A percentile compares a stretch with the other conserved stretches of the same genome.
These are phyloP conservation scores for Aspergillus japonicus DNA, from an alignment of 2,329 filamentous ascomycete species.

Conservation along the genomic window DNA sequence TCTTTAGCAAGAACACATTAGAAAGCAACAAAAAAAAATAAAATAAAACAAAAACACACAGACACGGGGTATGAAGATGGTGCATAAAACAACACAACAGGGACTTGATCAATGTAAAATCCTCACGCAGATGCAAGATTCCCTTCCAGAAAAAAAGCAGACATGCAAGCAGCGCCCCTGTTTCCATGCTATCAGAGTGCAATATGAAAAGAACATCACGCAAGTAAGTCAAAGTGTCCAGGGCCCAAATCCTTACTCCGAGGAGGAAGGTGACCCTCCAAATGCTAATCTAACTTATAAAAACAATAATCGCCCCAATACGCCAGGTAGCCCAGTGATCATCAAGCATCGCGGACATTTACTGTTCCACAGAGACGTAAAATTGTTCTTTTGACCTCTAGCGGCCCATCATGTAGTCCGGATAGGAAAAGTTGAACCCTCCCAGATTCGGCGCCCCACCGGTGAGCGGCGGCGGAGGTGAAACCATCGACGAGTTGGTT, in stretches of 20 bases:
- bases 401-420: conserved; percentile 51
- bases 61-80: conserved; percentile 36
- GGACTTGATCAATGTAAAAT: conserved; percentile 14
- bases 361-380: conserved; percentile 29
- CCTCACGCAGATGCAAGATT: conserved; percentile 30
- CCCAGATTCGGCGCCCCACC: conserved; percentile 34
- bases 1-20: conserved; percentile 13
- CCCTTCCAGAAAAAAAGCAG: conserved; percentile 26
- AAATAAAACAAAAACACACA: conserved; percentile 20
- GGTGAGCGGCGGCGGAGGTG: conserved; percentile 29
- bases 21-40: background rate
- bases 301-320: conserved; percentile 36
- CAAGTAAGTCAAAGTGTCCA: conserved; percentile 31
- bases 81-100: conserved; percentile 22
- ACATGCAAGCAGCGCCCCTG: conserved; percentile 33
- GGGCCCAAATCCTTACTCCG: conserved; percentile 37
- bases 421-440: conserved; percentile 41
- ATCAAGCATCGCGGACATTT: conserved; percentile 47
- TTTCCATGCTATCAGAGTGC: conserved; percentile 32
- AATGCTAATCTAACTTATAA: conserved; percentile 44
- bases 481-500: conserved; percentile 33
- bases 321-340: conserved; percentile 43
- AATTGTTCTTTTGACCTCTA: conserved; percentile 25
- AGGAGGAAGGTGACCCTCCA: conserved; percentile 38
- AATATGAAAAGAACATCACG: conserved; percentile 18